A percentile compares a stretch with the other conserved stretches of the same genome.
Evolutionary conservation across 306 rosid species (phyloP).

Genomic region (Prunus mira): DNA sequence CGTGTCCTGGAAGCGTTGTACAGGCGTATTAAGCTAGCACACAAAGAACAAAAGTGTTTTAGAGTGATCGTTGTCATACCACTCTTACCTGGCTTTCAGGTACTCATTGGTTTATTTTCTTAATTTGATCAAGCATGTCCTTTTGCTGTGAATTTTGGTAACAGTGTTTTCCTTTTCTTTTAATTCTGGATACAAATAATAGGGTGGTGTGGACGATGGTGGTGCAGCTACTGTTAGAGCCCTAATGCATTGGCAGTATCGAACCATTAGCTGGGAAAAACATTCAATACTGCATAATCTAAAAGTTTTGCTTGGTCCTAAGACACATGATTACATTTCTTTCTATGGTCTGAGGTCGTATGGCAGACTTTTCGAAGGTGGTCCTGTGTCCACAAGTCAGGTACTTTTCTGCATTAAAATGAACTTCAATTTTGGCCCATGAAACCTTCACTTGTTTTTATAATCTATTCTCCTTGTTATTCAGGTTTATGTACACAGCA

Average conservation of each 20-base stretch:
- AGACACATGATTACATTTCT: slow-evolving; percentile 45
- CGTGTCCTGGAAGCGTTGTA: slow-evolving; percentile 42
- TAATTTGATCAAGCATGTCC: not conserved
- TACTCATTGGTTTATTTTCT: slow-evolving; percentile 8
- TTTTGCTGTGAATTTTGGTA: not conserved
- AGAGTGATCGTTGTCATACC: slow-evolving; percentile 45
- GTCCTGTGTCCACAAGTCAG: slow-evolving; percentile 52
- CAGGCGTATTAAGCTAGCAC: slow-evolving; percentile 36
- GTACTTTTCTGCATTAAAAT: slow-evolving; percentile 12
- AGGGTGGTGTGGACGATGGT: slow-evolving; percentile 50
- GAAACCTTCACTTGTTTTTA: slow-evolving; percentile 1
- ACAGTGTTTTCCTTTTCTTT: not conserved
- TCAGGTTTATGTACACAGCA: slow-evolving; percentile 54
- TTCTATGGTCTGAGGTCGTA: slow-evolving; percentile 47
- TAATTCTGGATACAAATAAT: slow-evolving; percentile 1
- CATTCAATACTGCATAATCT: slow-evolving; percentile 42
- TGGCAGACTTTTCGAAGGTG: slow-evolving; percentile 46
- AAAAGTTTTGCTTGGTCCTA: slow-evolving; percentile 30
- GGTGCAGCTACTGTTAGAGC: slow-evolving; percentile 59
- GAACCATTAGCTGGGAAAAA: slow-evolving; percentile 47
- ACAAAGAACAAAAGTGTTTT: slow-evolving; percentile 41
- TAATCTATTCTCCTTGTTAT: not conserved
- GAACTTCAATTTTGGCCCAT: not conserved
- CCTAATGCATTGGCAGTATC: slow-evolving; percentile 53
- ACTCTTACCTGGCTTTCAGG: slow-evolving; percentile 55